Base-by-base conservation (phyloP, 2,329 filamentous ascomycete species). In the Dothistroma septosporum region DNA sequence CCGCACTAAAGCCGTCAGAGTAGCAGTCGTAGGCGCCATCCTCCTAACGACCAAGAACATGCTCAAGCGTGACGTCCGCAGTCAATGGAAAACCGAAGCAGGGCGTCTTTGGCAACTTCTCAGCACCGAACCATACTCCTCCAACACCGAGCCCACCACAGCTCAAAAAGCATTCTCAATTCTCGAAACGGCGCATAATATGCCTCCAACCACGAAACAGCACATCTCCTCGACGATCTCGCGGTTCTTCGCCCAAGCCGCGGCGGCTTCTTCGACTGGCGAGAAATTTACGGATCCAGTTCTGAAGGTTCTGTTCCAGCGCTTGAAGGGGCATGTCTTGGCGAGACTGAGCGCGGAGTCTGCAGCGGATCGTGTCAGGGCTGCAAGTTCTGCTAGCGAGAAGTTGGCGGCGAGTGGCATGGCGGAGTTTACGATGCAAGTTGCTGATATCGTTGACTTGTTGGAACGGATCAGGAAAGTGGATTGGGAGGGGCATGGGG, bases 11-110 rank as follows among this genome's bases (percentile, higher is more conserved):
- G 80, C 85, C 0, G 76, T 87, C 50, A 83, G 85, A 49, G 87
- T 93, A 67, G 84, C 90, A 22, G 89, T 88, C 0, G 84, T 88
- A 3, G 89, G 88, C 1, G 87, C 89, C 0, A 87, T 93, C 53
- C 78, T 92, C 31, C 77, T 93, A 14, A 91, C 91, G 55, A 88
- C 87, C 74, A 94, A 94, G 78, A 93, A 92, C 67, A 79, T 93
- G 8, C 82, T 94, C 33, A 92, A 92, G 76, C 85, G 90, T 16
- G 90, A 93, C 70, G 88, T 91, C 3, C 85, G 90, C 49, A 83
- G 84, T 12, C 85, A 88, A 21, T 94, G 90, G 90, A 90, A 87
- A 74, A 84, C 80, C 24, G 88, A 92, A 74, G 88, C 89, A 0
- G 78, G 80, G 2, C 85, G 89, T n/a, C 84, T 92, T 65, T 85